Evolutionary conservation across 495 filamentous ascomycete genomes (phyloP).

Genomic region (Aspergillus conjunctus): DNA sequence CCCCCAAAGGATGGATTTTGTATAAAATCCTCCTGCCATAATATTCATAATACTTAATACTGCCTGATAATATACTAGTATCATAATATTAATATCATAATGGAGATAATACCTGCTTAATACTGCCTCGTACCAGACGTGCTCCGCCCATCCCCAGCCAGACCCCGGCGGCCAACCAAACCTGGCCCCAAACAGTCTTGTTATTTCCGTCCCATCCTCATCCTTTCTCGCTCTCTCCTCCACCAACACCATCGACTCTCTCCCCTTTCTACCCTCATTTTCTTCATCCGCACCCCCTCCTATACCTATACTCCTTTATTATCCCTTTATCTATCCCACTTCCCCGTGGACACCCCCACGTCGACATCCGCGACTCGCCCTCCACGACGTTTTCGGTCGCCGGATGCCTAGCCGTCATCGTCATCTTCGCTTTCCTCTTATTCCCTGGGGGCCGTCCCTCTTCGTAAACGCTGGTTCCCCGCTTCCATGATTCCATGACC

Average conservation of each 20-base stretch:
- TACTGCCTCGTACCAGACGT: not conserved
- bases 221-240: slow-evolving; percentile 15
- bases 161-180: slow-evolving; percentile 14
- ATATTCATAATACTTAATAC: no score
- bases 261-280: not conserved
- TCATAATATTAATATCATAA: no score
- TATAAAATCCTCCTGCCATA: no score
- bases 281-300: not conserved
- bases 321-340: slow-evolving; percentile 8
- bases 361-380: slow-evolving; percentile 8
- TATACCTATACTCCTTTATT: not conserved
- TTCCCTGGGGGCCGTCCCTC: slow-evolving; percentile 24
- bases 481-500: slow-evolving; percentile 48
- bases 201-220: slow-evolving; percentile 20
- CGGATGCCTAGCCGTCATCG: slow-evolving; percentile 34
- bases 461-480: slow-evolving; percentile 34
- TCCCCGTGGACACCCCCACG: not conserved
- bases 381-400: slow-evolving; percentile 21
- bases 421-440: slow-evolving; percentile 21
- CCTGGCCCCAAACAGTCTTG: slow-evolving; percentile 13
- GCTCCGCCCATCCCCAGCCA: slow-evolving; percentile 13
- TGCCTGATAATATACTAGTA: no score
- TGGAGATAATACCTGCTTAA: not conserved
- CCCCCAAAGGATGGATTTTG: no score
- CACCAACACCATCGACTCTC: not conserved